Base-by-base conservation (phyloP, 1,139 yeast genomes). In the Kluyveromyces sp. region DNA sequence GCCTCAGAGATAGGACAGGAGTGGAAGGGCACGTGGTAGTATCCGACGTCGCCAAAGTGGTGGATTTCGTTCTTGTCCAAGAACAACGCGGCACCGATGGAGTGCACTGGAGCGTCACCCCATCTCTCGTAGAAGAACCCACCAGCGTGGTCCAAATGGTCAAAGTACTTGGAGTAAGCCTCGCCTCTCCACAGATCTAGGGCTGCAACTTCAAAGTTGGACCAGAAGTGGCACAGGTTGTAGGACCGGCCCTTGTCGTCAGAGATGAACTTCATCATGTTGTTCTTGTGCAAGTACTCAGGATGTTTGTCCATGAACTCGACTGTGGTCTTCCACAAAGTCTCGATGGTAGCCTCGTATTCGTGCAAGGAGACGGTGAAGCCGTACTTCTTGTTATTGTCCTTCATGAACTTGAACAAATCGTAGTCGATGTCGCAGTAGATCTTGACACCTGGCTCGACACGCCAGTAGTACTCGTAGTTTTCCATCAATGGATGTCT, bases 61-160 rank as follows among this genome's bases (percentile, higher is more conserved):
- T 86, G 94, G 41, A 87, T 68, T 57, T 83, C 74, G 47, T 73
- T 73, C 54, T 73, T 75, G 48, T 81, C 75, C 51, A 85, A 65
- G 61, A 87, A 74, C 46, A 83, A 69, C 0, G 94, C 71, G 1
- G 87, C 94, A 1, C 92, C 89, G 50, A 87, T 76, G 2, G 95
- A 80, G 65, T 87, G 96, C 19, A 87, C 78, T 4, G 96, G 96
- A 0, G 96, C 96, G 64, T 88, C 96, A 28, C 96, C 96, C 96
- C 96, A 88, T 61, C 96, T 73, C 63, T 88, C 96, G 63, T 88
- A 88, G 67, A 84, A 88, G 68, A 88, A 88, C 3, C 94, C 94
- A 33, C 96, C 96, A 1, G 81, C 72, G 47, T 70, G 58, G 61
- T 88, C 96, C 54, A 88, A 71, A 53, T 73, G 66, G 16, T 84